Percentiles rank a stretch among this genome's conserved stretches.
phyloP scores from a whole-genome alignment of 768 basidiomycete genomes.

The Rhodotorula toruloides region DNA sequence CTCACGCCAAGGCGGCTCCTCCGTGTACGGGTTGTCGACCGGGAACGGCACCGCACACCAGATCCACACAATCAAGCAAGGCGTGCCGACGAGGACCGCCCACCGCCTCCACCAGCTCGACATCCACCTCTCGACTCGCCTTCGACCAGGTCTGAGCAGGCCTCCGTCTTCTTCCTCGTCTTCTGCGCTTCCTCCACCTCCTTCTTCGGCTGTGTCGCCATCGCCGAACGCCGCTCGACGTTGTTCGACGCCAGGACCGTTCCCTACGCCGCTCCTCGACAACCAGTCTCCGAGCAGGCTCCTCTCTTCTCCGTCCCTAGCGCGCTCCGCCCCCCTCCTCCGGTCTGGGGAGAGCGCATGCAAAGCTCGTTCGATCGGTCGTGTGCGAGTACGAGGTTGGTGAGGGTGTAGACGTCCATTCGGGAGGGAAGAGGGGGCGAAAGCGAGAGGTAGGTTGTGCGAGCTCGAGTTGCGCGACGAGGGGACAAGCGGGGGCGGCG shows the following conservation, averaged over 20 bases:
- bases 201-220: background rate
- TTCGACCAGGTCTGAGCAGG: constrained; percentile 45
- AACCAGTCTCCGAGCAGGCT: background rate
- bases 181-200: constrained; percentile 22
- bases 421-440: too few species aligned
- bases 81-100: constrained; percentile 47
- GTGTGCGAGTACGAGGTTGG: background rate
- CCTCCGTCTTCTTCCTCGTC: constrained; percentile 14
- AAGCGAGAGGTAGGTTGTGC: background rate
- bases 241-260: background rate
- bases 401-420: background rate
- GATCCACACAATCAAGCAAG: constrained; percentile 49
- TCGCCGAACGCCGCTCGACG: background rate
- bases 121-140: constrained; percentile 47
- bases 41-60: constrained; percentile 52
- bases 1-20: constrained; percentile 44
- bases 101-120: constrained; percentile 49
- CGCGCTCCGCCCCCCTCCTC: background rate
- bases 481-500: background rate
- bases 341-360: background rate
- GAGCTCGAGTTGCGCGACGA: background rate
- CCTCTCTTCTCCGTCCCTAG: background rate
- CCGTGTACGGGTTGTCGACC: constrained; percentile 46
- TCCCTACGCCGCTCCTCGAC: background rate
- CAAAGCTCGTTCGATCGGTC: background rate